Conservation (phyloP, 2,329 filamentous ascomycete genomes). For the Amylocarpus encephaloides region DNA sequence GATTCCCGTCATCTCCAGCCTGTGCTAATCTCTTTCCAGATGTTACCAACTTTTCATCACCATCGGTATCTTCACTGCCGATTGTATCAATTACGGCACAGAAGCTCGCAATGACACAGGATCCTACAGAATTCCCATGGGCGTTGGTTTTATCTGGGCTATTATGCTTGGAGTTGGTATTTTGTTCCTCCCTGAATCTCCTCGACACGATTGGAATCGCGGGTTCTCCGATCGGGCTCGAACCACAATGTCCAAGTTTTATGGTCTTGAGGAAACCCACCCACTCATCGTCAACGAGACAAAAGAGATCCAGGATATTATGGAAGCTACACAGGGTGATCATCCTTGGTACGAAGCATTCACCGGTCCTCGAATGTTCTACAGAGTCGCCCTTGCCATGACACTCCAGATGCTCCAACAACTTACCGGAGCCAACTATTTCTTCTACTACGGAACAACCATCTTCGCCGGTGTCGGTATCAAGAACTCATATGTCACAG, state of each 20-base stretch:
- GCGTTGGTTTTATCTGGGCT: conserved; percentile 47
- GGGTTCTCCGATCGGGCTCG: conserved; percentile 43
- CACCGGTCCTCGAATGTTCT: conserved; percentile 50
- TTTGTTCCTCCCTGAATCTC: conserved; percentile 41
- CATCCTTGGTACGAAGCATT: conserved; percentile 62
- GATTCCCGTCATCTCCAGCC: background rate
- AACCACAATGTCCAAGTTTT: conserved; percentile 46
- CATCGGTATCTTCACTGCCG: conserved; percentile 56
- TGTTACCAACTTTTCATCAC: conserved; percentile 73
- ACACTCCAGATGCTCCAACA: conserved; percentile 61
- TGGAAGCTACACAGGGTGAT: conserved; percentile 39
- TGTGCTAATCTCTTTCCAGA: conserved; percentile 24
- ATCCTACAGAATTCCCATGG: conserved; percentile 59
- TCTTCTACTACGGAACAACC: conserved; percentile 60
- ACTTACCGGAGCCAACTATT: conserved; percentile 58
- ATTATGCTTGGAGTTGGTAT: conserved; percentile 48
- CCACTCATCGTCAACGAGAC: conserved; percentile 45
- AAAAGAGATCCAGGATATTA: conserved; percentile 42
- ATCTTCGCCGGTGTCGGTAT: conserved; percentile 64
- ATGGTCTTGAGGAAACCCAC: conserved; percentile 41
- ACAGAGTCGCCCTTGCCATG: conserved; percentile 59
- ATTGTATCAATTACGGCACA: conserved; percentile 47
- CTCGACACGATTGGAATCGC: conserved; percentile 47
- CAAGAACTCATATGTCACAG: conserved; percentile 57
- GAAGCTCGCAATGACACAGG: conserved; percentile 33